Percentiles rank a stretch among this genome's conserved stretches.
phyloP scores from a whole-genome alignment of 805 yeast species.

The Clavispora carvajalis region DNA sequence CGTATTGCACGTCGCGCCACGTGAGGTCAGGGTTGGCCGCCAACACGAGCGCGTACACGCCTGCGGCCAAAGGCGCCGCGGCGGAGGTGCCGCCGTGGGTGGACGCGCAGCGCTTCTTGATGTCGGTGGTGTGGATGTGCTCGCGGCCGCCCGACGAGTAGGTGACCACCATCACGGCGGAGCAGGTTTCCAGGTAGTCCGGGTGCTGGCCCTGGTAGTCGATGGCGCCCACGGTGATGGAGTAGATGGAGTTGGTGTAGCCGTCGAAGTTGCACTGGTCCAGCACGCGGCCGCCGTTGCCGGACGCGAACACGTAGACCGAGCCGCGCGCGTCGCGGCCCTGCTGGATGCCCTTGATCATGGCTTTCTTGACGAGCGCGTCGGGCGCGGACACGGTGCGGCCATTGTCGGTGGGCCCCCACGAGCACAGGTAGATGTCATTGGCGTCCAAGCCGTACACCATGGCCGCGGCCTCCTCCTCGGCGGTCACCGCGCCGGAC shows the following conservation, averaged over 20 bases:
- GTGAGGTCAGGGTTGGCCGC: slow-evolving; percentile 82
- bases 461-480: slow-evolving; percentile 88
- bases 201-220: slow-evolving; percentile 88
- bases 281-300: slow-evolving; percentile 79
- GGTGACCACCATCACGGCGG: slow-evolving; percentile 92
- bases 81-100: slow-evolving; percentile 97
- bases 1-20: slow-evolving; percentile 93
- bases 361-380: slow-evolving; percentile 68
- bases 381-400: slow-evolving; percentile 82
- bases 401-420: slow-evolving; percentile 98
- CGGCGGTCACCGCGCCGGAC: slow-evolving; percentile 72
- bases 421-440: slow-evolving; percentile 93
- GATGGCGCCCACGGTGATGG: slow-evolving; percentile 91
- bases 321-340: slow-evolving; percentile 84
- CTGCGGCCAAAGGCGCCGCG: slow-evolving; percentile 98
- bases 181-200: slow-evolving; percentile 83
- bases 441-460: slow-evolving; percentile 74
- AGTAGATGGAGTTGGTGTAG: slow-evolving; percentile 90
- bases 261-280: slow-evolving; percentile 98
- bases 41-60: slow-evolving; percentile 79
- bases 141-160: slow-evolving; percentile 90
- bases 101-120: slow-evolving; percentile 61
- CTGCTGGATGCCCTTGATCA: slow-evolving; percentile 75
- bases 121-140: slow-evolving; percentile 83
- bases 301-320: slow-evolving; percentile 90